Percentiles rank a stretch among this genome's conserved stretches.
Evolutionary conservation across 768 basidiomycete genomes (phyloP).

Genomic region (Austroboletus eburneus): DNA sequence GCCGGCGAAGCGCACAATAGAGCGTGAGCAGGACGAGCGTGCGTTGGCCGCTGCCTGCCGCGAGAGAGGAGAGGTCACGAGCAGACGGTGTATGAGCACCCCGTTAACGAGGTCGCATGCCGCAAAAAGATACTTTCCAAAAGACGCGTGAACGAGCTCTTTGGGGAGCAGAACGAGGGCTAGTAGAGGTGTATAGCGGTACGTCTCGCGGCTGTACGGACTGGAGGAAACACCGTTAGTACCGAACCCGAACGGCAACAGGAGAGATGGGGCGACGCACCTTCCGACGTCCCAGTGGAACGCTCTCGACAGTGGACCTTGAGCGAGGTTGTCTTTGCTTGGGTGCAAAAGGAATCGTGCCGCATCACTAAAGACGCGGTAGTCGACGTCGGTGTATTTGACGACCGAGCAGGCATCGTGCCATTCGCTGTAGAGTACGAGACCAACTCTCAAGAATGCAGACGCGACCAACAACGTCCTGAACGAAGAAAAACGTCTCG

Average conservation of each 20-base stretch:
- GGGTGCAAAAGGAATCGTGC: slow-evolving; percentile 62
- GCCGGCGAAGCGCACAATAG: slow-evolving; percentile 50
- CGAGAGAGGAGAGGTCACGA: slow-evolving; percentile 49
- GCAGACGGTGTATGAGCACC: slow-evolving; percentile 60
- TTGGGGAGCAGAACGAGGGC: slow-evolving; percentile 82
- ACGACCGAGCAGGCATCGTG: slow-evolving; percentile 79
- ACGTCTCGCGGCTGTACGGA: slow-evolving; percentile 89
- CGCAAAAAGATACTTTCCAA: slow-evolving; percentile 90
- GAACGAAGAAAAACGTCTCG: slow-evolving; percentile 36
- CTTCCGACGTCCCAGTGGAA: slow-evolving; percentile 56
- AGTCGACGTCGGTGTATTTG: slow-evolving; percentile 98
- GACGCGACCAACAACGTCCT: slow-evolving; percentile 50
- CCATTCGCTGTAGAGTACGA: slow-evolving; percentile 87
- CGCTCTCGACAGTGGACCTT: slow-evolving; percentile 50
- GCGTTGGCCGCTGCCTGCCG: too few species aligned
- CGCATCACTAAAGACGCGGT: slow-evolving; percentile 93
- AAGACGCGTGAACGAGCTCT: slow-evolving; percentile 72
- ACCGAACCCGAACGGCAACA: neutral
- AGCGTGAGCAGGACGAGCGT: slow-evolving; percentile 73
- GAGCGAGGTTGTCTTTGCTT: slow-evolving; percentile 47
- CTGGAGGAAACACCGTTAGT: slow-evolving; percentile 36
- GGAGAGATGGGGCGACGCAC: slow-evolving; percentile 52
- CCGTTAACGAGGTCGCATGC: slow-evolving; percentile 80
- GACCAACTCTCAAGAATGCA: slow-evolving; percentile 52
- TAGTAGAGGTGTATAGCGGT: slow-evolving; percentile 93